Percentiles rank a stretch among this genome's conserved stretches.
phyloP scores from a whole-genome alignment of 257 asterid species.

The Osmanthus fragrans region DNA sequence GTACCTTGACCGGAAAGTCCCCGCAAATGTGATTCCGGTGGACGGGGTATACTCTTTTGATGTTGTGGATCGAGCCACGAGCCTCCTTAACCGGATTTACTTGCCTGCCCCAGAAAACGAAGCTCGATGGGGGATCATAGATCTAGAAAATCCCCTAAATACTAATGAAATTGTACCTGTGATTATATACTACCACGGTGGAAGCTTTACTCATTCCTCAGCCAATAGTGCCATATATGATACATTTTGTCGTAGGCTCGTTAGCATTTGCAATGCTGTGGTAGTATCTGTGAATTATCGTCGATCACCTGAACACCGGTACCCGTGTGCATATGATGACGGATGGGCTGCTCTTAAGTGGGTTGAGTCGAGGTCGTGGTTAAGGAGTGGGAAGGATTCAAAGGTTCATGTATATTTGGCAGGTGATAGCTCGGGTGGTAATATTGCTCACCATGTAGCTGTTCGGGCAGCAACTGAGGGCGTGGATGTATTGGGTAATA shows the following conservation, averaged over 20 bases:
- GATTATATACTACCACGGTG: conserved; percentile 21
- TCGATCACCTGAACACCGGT: conserved; percentile 5
- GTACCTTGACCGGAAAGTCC: conserved; percentile 22
- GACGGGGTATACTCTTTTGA: conserved; percentile 23
- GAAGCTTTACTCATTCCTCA: conserved; percentile 20
- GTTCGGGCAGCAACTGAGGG: conserved; percentile 12
- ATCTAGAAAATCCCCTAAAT: conserved; percentile 16
- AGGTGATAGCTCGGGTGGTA: conserved; percentile 19
- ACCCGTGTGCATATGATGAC: conserved; percentile 19
- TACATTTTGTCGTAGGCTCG: conserved; percentile 11
- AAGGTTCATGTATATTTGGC: conserved; percentile 14
- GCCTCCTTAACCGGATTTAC: conserved; percentile 20
- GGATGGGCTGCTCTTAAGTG: conserved; percentile 19
- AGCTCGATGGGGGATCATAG: conserved; percentile 6
- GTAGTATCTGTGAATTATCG: conserved; percentile 20
- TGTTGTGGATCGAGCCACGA: conserved; percentile 14
- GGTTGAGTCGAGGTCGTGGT: conserved; percentile 17
- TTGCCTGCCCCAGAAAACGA: conserved; percentile 10
- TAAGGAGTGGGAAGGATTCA: conserved; percentile 18
- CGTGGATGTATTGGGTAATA: conserved; percentile 14
- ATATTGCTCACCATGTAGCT: conserved; percentile 17
- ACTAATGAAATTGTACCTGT: conserved; percentile 6
- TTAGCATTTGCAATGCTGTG: conserved; percentile 13
- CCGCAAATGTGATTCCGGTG: conserved; percentile 4
- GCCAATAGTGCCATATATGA: conserved; percentile 24